These are phyloP conservation scores for Myotisia sp. DNA, from an alignment of 2,329 filamentous ascomycete species.

Conservation along the genomic window DNA sequence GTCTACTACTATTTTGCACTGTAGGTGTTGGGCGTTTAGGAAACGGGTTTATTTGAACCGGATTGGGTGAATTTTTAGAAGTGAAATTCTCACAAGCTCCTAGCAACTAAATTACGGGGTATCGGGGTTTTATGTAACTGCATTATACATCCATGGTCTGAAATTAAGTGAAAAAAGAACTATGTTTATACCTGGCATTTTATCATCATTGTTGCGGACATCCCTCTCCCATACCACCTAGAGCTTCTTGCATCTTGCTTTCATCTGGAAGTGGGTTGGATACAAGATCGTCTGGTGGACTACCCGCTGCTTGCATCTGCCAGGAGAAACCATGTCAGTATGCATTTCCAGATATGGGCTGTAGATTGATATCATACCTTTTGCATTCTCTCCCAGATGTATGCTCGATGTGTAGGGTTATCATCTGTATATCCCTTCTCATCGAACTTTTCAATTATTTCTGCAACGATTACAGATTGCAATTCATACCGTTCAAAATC, in stretches of 20 bases:
- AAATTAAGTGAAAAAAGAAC: too few species aligned
- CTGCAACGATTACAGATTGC: slow-evolving; percentile 63
- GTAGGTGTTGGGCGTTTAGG: neutral
- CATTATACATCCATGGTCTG: neutral
- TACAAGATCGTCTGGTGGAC: slow-evolving; percentile 77
- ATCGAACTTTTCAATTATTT: slow-evolving; percentile 86
- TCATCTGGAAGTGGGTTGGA: slow-evolving; percentile 47
- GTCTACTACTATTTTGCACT: neutral
- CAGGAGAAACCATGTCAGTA: too few species aligned
- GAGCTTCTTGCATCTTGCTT: slow-evolving; percentile 67
- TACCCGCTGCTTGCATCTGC: slow-evolving; percentile 93
- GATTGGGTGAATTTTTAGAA: neutral
- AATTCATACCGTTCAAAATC: slow-evolving; percentile 69
- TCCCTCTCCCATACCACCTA: slow-evolving; percentile 42
- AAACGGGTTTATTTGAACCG: neutral
- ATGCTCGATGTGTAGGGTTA: slow-evolving; percentile 68
- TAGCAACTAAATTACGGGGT: neutral
- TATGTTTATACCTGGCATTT: neutral
- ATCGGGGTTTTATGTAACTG: neutral
- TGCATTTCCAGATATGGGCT: neutral
- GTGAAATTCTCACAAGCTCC: neutral
- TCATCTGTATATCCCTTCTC: slow-evolving; percentile 66
- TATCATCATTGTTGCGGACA: slow-evolving; percentile 46
- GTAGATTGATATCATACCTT: slow-evolving; percentile 47
- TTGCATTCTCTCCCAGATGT: slow-evolving; percentile 95